These are phyloP conservation scores for Penicillium frequentans DNA, from an alignment of 2,329 filamentous ascomycete genomes.

Conservation along the genomic window DNA sequence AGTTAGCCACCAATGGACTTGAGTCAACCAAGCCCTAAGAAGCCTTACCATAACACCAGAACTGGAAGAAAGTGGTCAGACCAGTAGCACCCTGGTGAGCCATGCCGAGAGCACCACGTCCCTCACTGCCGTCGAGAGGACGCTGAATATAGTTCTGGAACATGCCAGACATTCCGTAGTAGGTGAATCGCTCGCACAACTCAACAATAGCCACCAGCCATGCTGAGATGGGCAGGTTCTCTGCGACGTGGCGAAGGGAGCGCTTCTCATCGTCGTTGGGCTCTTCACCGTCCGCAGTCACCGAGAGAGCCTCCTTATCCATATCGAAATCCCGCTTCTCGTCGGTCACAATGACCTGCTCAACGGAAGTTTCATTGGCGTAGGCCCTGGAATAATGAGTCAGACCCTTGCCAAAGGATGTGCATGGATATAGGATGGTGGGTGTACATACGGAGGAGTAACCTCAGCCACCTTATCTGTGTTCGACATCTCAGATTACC, in stretches of 20 bases:
- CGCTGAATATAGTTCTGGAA: slow-evolving; percentile 58
- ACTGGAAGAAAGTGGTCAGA: slow-evolving; percentile 55
- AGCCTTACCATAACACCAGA: slow-evolving; percentile 52
- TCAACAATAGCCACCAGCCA: slow-evolving; percentile 60
- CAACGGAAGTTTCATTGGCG: slow-evolving; percentile 16
- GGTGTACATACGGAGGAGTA: slow-evolving; percentile 22
- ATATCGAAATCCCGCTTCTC: slow-evolving; percentile 26
- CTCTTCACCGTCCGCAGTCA: slow-evolving; percentile 51
- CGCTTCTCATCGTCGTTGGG: slow-evolving; percentile 54
- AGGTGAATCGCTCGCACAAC: slow-evolving; percentile 59
- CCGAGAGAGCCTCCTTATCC: slow-evolving; percentile 32
- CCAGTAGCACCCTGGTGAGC: slow-evolving; percentile 49
- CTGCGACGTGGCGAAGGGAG: slow-evolving; percentile 54
- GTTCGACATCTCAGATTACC: slow-evolving; percentile 23
- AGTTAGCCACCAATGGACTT: slow-evolving; percentile 2
- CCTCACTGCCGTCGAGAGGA: slow-evolving; percentile 39
- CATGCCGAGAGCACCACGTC: slow-evolving; percentile 44
- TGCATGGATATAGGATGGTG: not conserved
- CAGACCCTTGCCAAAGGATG: not conserved
- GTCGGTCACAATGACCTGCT: slow-evolving; percentile 20
- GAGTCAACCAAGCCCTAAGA: not conserved
- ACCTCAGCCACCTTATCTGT: slow-evolving; percentile 29
- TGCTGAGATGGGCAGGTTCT: slow-evolving; percentile 56
- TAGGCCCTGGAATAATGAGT: slow-evolving; percentile 15
- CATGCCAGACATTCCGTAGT: slow-evolving; percentile 55